phyloP scores from a whole-genome alignment of 441 rosid species.

The Adansonia grandidieri region DNA sequence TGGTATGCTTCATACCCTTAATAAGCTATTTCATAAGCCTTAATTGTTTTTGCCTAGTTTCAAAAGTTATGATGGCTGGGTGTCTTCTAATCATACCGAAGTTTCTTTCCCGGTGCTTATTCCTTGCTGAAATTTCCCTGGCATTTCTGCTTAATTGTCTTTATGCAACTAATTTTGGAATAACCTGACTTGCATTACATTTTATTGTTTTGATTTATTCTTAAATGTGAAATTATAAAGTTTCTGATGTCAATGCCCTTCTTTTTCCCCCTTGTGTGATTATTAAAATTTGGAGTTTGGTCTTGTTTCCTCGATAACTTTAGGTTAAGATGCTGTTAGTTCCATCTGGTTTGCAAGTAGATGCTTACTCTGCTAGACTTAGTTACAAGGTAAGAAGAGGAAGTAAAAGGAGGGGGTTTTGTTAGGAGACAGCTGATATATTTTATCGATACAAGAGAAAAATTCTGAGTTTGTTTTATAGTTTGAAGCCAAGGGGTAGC shows the following conservation, averaged over 20 bases:
- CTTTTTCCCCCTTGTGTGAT: neutral
- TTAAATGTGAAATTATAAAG: neutral
- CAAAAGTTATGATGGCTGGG: neutral
- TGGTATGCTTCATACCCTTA: slow-evolving; percentile 52
- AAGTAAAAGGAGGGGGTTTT: neutral
- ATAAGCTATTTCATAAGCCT: neutral
- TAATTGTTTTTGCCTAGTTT: neutral
- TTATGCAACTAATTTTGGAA: neutral
- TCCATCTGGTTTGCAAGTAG: neutral
- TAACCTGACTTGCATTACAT: neutral
- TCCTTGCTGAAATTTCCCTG: neutral
- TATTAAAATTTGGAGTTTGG: neutral
- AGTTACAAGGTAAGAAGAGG: neutral
- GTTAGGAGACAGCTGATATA: neutral
- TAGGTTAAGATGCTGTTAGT: neutral
- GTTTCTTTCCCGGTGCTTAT: neutral
- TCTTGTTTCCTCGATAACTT: neutral
- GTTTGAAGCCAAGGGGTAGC: neutral
- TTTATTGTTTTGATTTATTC: neutral
- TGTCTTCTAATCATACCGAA: neutral
- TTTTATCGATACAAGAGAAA: neutral
- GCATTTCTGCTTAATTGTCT: neutral
- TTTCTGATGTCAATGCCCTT: neutral
- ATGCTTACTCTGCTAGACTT: neutral
- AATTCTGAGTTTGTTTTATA: neutral